Percentiles rank a stretch among this genome's conserved stretches.
Conservation (phyloP, 139 green algal genomes). For the Auxenochlorella protothecoides region DNA sequence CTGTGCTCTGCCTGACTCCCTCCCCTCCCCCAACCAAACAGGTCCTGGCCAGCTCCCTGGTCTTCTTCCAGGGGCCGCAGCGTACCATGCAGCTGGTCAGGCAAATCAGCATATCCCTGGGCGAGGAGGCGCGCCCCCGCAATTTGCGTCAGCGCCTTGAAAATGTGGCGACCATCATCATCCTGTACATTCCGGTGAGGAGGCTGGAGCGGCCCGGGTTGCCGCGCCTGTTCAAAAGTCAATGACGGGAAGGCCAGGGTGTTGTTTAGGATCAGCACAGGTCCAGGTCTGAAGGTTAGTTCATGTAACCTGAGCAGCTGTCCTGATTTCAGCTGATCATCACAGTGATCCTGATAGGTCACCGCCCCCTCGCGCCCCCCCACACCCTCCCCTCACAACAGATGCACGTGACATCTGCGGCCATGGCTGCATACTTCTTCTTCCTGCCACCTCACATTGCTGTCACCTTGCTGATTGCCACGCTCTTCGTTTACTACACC, state of each 20-base stretch:
- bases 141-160: conserved; percentile 2
- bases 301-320: too few relatives aligned
- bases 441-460: not conserved
- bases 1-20: too few relatives aligned
- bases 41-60: conserved; percentile 10
- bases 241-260: too few relatives aligned
- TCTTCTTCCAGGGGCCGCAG: conserved; percentile 4
- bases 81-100: not conserved
- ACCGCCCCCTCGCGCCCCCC: too few relatives aligned
- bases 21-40: not conserved
- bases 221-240: not conserved
- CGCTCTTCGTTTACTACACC: conserved; percentile 52
- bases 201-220: not conserved
- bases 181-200: conserved; percentile 18
- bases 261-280: too few relatives aligned
- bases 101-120: not conserved
- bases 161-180: conserved; percentile 13
- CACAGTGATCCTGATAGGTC: too few relatives aligned
- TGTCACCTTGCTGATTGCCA: conserved; percentile 14
- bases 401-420: too few relatives aligned
- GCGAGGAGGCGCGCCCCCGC: not conserved
- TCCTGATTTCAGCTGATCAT: too few relatives aligned
- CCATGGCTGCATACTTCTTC: too few relatives aligned
- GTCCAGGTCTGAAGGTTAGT: too few relatives aligned
- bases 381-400: too few relatives aligned